These are phyloP conservation scores for Solanum hybrid DNA, from an alignment of 305 asterid species.

Conservation along the genomic window DNA sequence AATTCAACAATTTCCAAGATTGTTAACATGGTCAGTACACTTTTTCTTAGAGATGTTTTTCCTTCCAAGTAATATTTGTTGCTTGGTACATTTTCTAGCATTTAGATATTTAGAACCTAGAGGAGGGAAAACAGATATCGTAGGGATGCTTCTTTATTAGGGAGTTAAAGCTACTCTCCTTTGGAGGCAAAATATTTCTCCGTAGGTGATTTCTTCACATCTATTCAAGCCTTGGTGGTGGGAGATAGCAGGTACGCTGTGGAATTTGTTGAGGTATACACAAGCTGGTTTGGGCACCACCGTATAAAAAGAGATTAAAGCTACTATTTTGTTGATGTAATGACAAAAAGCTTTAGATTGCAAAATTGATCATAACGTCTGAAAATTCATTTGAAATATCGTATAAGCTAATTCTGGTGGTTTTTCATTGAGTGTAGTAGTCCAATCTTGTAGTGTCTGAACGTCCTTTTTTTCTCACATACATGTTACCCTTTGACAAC, in stretches of 20 bases:
- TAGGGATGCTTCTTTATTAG: neutral
- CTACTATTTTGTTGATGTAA: neutral
- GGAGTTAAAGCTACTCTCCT: neutral
- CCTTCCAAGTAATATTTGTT: neutral
- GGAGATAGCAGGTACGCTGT: neutral
- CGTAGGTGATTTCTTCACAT: neutral
- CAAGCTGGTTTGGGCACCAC: neutral
- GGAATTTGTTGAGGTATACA: neutral
- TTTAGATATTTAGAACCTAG: neutral
- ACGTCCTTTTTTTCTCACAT: neutral
- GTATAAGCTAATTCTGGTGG: neutral
- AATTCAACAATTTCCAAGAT: conserved; percentile 94
- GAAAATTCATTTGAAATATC: neutral
- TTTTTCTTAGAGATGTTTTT: neutral
- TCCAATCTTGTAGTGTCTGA: neutral
- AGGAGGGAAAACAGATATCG: neutral
- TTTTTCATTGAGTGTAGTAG: neutral
- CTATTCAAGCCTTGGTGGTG: neutral
- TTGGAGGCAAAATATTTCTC: neutral
- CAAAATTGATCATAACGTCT: neutral
- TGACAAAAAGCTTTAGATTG: neutral
- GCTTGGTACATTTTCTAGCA: neutral
- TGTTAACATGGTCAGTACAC: conserved; percentile 66
- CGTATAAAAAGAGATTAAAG: neutral
- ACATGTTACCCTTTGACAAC: neutral